Percentiles rank a stretch among this genome's conserved stretches.
Conservation (phyloP, 257 asterid species). For the Handroanthus guayacan region DNA sequence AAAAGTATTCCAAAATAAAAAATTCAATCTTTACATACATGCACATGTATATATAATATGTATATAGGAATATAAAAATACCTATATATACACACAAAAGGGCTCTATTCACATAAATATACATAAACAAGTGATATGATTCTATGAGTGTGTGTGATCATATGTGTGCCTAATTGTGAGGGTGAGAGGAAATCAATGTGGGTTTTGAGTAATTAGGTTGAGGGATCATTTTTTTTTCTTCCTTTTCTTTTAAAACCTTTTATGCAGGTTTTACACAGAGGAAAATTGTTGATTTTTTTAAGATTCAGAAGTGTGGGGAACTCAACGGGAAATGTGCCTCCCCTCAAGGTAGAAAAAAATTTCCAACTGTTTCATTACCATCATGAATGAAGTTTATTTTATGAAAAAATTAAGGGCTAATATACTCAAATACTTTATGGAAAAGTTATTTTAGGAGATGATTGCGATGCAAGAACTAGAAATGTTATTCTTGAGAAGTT, state of each 20-base stretch:
- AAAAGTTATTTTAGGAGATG: not conserved
- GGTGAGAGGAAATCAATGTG: not conserved
- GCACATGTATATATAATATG: slow-evolving; percentile 21
- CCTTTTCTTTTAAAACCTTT: not conserved
- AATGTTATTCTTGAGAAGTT: not conserved
- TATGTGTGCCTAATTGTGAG: slow-evolving; percentile 24
- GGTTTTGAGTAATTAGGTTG: slow-evolving; percentile 22
- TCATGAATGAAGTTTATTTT: not conserved
- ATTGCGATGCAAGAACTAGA: not conserved
- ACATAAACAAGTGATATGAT: not conserved
- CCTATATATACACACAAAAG: not conserved
- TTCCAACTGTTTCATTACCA: slow-evolving; percentile 7
- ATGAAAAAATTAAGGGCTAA: not conserved
- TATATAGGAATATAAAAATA: not conserved
- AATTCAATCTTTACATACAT: slow-evolving; percentile 23
- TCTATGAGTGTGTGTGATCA: slow-evolving; percentile 1
- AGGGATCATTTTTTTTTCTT: not conserved
- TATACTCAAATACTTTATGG: not conserved
- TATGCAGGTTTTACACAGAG: slow-evolving; percentile 74
- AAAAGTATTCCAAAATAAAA: slow-evolving; percentile 55
- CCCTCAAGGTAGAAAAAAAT: slow-evolving; percentile 58
- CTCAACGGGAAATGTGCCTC: slow-evolving; percentile 46
- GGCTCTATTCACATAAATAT: not conserved
- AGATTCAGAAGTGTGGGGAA: slow-evolving; percentile 63
- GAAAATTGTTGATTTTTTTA: slow-evolving; percentile 73